These are phyloP conservation scores for Acorus gramineus DNA, from an alignment of 106 monocot species.

Conservation along the genomic window DNA sequence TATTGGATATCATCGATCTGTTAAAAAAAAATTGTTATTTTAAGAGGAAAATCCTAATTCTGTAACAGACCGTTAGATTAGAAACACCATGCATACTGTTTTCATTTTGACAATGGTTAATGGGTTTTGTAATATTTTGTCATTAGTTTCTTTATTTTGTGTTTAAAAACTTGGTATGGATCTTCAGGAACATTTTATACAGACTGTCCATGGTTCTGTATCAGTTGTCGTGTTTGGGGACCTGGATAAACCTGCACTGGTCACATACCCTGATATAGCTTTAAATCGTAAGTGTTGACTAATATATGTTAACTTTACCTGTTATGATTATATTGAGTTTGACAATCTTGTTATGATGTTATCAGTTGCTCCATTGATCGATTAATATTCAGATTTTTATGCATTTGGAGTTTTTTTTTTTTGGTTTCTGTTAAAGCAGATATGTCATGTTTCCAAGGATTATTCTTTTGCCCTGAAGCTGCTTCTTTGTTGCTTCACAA, in stretches of 20 bases:
- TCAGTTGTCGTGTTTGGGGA: slow-evolving; percentile 13
- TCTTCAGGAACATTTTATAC: slow-evolving; percentile 5
- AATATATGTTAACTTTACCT: neutral
- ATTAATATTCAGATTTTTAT: neutral
- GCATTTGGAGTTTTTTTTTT: neutral
- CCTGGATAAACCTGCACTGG: slow-evolving; percentile 10
- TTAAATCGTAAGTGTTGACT: slow-evolving; percentile 3
- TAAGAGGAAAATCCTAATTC: no score
- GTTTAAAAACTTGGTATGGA: no score
- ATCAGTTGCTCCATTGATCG: neutral
- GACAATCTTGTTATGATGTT: neutral
- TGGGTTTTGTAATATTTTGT: no score
- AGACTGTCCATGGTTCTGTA: slow-evolving; percentile 5
- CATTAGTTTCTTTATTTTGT: no score
- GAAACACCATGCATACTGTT: no score
- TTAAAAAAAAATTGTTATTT: no score
- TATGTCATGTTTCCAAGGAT: slow-evolving; percentile 75
- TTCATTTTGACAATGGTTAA: no score
- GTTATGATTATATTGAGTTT: neutral
- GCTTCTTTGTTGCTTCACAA: slow-evolving; percentile 60
- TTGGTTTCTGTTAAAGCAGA: slow-evolving; percentile 23
- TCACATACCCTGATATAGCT: slow-evolving; percentile 20
- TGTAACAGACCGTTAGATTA: no score
- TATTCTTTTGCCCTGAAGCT: slow-evolving; percentile 59
- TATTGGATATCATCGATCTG: no score